Evolutionary conservation across 495 filamentous ascomycete genomes (phyloP).

Genomic region (Penicillium roqueforti): DNA sequence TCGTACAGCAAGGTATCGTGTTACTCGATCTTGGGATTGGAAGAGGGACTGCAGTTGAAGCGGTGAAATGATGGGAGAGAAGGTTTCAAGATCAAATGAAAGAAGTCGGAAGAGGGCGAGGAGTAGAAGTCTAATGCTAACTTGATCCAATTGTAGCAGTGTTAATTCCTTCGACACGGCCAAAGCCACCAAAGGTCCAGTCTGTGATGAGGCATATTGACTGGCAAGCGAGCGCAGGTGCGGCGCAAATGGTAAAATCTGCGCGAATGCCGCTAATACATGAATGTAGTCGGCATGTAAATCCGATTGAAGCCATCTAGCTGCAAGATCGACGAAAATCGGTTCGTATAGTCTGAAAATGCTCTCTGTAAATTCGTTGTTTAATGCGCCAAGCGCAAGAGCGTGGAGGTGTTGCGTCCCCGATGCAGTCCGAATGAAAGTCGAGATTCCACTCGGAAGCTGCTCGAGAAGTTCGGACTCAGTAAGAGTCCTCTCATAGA

Average conservation of each 20-base stretch:
- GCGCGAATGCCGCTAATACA: constrained; percentile 68
- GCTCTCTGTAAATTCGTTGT: constrained; percentile 57
- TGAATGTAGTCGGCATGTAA: constrained; percentile 42
- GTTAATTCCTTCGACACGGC: constrained; percentile 37
- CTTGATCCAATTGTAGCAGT: constrained; percentile 34
- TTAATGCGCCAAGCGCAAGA: constrained; percentile 62
- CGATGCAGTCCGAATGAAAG: constrained; percentile 58
- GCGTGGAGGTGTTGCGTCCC: constrained; percentile 64
- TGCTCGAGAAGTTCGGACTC: constrained; percentile 47
- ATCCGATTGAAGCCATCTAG: constrained; percentile 60
- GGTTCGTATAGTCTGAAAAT: constrained; percentile 68
- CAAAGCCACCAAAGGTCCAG: constrained; percentile 39
- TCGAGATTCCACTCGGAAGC: constrained; percentile 61
- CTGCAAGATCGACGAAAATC: constrained; percentile 73
- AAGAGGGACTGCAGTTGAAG: constrained; percentile 65
- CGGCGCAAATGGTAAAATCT: constrained; percentile 74
- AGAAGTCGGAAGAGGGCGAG: constrained; percentile 73
- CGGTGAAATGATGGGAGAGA: constrained; percentile 57
- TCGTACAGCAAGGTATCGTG: constrained; percentile 78
- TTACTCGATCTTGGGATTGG: constrained; percentile 51
- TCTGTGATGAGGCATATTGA: constrained; percentile 41
- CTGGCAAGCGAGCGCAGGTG: constrained; percentile 53
- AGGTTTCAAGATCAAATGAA: constrained; percentile 64
- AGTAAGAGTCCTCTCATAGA: constrained; percentile 43
- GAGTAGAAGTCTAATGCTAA: constrained; percentile 43